Conservation (phyloP, 306 rosid genomes). For the Abrus pulchellus region DNA sequence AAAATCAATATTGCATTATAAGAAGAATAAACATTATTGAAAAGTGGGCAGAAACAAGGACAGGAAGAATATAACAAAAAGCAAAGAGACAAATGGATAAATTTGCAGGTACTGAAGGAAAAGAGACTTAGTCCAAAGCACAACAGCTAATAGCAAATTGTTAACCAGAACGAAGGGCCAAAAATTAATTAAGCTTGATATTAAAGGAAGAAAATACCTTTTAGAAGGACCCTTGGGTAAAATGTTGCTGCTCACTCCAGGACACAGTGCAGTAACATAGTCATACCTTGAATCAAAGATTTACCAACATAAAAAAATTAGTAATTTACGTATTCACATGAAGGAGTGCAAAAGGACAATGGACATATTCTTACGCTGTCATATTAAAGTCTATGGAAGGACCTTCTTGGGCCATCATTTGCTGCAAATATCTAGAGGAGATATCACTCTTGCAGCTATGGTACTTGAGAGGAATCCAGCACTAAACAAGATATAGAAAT, state of each 20-base stretch:
- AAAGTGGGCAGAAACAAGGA: slow-evolving; percentile 25
- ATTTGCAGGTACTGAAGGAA: slow-evolving; percentile 11
- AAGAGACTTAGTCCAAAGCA: slow-evolving; percentile 9
- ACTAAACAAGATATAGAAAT: slow-evolving; percentile 56
- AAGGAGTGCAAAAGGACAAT: slow-evolving; percentile 13
- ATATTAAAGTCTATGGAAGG: slow-evolving; percentile 74
- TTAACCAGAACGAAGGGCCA: slow-evolving; percentile 7
- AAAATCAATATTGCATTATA: slow-evolving; percentile 23
- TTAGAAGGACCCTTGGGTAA: slow-evolving; percentile 66
- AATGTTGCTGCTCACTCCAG: slow-evolving; percentile 59
- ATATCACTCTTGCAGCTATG: slow-evolving; percentile 81
- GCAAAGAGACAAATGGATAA: background rate
- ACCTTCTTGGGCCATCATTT: slow-evolving; percentile 69
- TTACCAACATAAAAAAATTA: slow-evolving; percentile 38
- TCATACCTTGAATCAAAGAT: slow-evolving; percentile 67
- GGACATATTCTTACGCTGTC: slow-evolving; percentile 68
- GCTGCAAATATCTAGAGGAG: slow-evolving; percentile 70
- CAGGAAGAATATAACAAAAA: slow-evolving; percentile 15
- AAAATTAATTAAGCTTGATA: slow-evolving; percentile 21
- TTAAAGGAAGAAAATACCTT: slow-evolving; percentile 60
- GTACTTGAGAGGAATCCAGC: slow-evolving; percentile 86
- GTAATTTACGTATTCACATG: slow-evolving; percentile 10
- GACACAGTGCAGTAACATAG: slow-evolving; percentile 79
- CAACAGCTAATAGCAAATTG: slow-evolving; percentile 33
- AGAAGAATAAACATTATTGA: background rate